Evolutionary conservation across 805 yeast genomes (phyloP).

Genomic region (Geotrichum ghanense): DNA sequence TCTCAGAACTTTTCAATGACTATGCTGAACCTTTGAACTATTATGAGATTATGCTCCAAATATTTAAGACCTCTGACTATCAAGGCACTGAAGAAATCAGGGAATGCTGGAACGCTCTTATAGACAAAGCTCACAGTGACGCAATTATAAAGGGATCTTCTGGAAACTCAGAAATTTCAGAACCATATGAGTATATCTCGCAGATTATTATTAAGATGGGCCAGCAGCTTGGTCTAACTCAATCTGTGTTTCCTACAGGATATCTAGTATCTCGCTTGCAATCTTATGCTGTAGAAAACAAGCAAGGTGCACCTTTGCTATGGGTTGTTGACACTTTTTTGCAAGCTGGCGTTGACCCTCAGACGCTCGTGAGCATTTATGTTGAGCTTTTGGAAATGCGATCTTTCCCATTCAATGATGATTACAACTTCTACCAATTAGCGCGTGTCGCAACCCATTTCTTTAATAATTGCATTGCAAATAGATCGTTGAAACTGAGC

Average conservation of each 20-base stretch:
- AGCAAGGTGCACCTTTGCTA: conserved; percentile 29
- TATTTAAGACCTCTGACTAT: conserved; percentile 76
- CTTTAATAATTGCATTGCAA: conserved; percentile 15
- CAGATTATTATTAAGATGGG: conserved; percentile 40
- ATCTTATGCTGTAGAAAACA: conserved; percentile 37
- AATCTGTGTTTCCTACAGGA: conserved; percentile 69
- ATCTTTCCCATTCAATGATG: conserved; percentile 23
- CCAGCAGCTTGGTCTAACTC: conserved; percentile 51
- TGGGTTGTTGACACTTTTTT: conserved; percentile 30
- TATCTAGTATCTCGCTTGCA: conserved; percentile 57
- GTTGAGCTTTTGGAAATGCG: conserved; percentile 20
- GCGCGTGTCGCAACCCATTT: conserved; percentile 20
- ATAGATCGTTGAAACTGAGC: conserved; percentile 2
- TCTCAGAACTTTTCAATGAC: conserved; percentile 73
- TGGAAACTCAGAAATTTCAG: conserved; percentile 9
- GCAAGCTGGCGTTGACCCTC: conserved; percentile 24
- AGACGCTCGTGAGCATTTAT: conserved; percentile 19
- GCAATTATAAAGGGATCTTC: conserved; percentile 18
- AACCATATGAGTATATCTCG: conserved; percentile 29
- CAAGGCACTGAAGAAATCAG: conserved; percentile 74
- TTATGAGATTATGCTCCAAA: conserved; percentile 64
- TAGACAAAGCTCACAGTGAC: conserved; percentile 36
- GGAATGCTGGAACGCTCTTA: conserved; percentile 66
- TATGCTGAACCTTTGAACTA: conserved; percentile 84
- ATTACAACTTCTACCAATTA: conserved; percentile 12